phyloP scores from a whole-genome alignment of 345 rosid species.

The Cardamine chenopodiifolia region DNA sequence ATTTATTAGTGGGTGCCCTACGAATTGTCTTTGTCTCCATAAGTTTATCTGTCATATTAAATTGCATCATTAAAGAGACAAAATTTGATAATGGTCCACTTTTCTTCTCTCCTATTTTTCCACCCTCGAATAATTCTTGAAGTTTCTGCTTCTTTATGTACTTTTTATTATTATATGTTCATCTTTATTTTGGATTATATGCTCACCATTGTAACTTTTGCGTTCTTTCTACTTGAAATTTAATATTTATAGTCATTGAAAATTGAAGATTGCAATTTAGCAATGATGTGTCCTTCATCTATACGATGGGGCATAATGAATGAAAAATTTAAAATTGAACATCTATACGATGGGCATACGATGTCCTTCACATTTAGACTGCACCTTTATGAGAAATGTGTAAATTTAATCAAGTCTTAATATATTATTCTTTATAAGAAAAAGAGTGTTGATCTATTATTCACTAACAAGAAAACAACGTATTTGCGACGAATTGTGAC shows the following conservation, averaged over 20 bases:
- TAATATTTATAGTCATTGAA: slow-evolving; percentile 8
- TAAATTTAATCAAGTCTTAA: background rate
- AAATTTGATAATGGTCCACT: slow-evolving; percentile 37
- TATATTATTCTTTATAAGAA: too few species aligned
- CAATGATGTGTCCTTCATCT: slow-evolving; percentile 3
- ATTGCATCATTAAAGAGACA: slow-evolving; percentile 35
- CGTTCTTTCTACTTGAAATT: slow-evolving; percentile 6
- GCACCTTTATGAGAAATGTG: background rate
- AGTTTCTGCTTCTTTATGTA: slow-evolving; percentile 44
- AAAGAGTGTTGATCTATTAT: background rate
- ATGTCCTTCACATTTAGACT: slow-evolving; percentile 15
- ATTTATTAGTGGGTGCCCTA: slow-evolving; percentile 39
- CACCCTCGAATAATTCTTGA: slow-evolving; percentile 45
- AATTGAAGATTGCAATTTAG: background rate
- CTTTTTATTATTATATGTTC: slow-evolving; percentile 35
- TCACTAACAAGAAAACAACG: too few species aligned
- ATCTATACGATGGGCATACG: too few species aligned
- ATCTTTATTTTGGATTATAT: slow-evolving; percentile 40
- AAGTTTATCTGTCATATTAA: slow-evolving; percentile 18
- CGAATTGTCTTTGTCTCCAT: slow-evolving; percentile 41
- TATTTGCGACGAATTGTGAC: too few species aligned
- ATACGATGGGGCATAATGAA: background rate
- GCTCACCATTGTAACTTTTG: slow-evolving; percentile 30
- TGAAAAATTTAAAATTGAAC: background rate
- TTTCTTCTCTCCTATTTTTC: slow-evolving; percentile 29